Conservation (phyloP, 108 stramenopile species). For the Mediolabrus comicus region DNA sequence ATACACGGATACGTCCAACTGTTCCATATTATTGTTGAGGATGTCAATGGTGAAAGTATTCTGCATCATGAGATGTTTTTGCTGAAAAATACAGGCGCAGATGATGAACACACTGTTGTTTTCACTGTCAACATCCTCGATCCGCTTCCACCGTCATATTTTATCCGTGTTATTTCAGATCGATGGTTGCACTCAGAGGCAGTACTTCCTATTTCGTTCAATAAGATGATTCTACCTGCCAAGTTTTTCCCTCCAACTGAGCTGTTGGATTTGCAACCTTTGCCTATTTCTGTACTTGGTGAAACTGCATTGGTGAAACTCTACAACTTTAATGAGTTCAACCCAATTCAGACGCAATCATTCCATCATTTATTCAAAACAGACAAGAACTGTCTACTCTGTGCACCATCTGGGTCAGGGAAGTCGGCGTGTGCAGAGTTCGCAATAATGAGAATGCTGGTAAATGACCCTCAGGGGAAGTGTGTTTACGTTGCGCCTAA, state of each 20-base stretch:
- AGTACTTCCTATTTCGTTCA: conserved; percentile 93
- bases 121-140: conserved; percentile 95
- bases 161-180: conserved; percentile 92
- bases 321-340: conserved; percentile 84
- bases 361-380: conserved; percentile 94
- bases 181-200: conserved; percentile 95
- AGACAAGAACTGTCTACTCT: conserved; percentile 90
- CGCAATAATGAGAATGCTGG: conserved; percentile 92
- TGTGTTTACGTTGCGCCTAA: conserved; percentile 94
- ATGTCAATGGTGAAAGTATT: conserved; percentile 94
- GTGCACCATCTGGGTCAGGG: conserved; percentile 94
- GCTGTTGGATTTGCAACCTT: conserved; percentile 95
- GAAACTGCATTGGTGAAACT: conserved; percentile 71
- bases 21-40: conserved; percentile 96
- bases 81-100: conserved; percentile 69
- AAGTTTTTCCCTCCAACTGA: conserved; percentile 96
- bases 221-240: conserved; percentile 93
- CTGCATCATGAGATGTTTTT: conserved; percentile 94
- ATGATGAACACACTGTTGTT: conserved; percentile 87
- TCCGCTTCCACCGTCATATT: conserved; percentile 97
- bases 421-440: conserved; percentile 92
- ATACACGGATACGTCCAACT: conserved; percentile 92
- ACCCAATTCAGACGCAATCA: conserved; percentile 97
- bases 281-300: conserved; percentile 84
- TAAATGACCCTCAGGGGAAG: conserved; percentile 69